These are phyloP conservation scores for Termitomyces eurrhizus DNA, from an alignment of 768 basidiomycete species.

Conservation along the genomic window DNA sequence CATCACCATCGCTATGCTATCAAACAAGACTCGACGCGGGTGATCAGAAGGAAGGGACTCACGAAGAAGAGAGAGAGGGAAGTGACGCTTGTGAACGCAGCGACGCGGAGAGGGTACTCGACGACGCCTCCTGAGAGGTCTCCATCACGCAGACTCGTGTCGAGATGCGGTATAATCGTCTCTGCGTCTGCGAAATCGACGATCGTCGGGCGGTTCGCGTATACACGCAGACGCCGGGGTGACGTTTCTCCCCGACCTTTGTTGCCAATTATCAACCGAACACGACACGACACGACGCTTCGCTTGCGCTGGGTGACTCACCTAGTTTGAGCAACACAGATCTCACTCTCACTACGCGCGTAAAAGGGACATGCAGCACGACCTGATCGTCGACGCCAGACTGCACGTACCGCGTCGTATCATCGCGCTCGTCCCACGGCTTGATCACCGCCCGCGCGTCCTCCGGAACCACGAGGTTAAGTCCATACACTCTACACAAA, in stretches of 20 bases:
- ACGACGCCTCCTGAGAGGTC: slow-evolving; percentile 43
- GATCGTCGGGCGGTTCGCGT: slow-evolving; percentile 69
- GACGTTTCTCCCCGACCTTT: slow-evolving; percentile 70
- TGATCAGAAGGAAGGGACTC: slow-evolving; percentile 25
- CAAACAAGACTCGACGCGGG: no score
- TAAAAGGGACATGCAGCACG: slow-evolving; percentile 80
- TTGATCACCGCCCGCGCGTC: slow-evolving; percentile 75
- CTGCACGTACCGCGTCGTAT: slow-evolving; percentile 59
- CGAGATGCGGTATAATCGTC: slow-evolving; percentile 60
- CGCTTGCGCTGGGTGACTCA: no score
- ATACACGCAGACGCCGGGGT: slow-evolving; percentile 72
- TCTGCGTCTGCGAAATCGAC: slow-evolving; percentile 78
- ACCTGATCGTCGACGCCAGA: slow-evolving; percentile 89
- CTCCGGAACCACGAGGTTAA: slow-evolving; percentile 80
- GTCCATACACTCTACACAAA: slow-evolving; percentile 63
- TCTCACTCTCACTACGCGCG: slow-evolving; percentile 69
- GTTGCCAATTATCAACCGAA: no score
- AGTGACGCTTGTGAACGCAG: slow-evolving; percentile 73
- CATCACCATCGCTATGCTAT: no score
- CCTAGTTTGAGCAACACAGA: slow-evolving; percentile 77
- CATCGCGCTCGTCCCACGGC: slow-evolving; percentile 76
- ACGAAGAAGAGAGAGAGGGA: slow-evolving; percentile 80
- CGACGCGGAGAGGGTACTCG: slow-evolving; percentile 75
- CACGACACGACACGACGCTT: no score
- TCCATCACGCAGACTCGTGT: slow-evolving; percentile 68